Evolutionary conservation across 2,329 filamentous ascomycete genomes (phyloP).

Genomic region (Paecilomyces dactylethromorphus): DNA sequence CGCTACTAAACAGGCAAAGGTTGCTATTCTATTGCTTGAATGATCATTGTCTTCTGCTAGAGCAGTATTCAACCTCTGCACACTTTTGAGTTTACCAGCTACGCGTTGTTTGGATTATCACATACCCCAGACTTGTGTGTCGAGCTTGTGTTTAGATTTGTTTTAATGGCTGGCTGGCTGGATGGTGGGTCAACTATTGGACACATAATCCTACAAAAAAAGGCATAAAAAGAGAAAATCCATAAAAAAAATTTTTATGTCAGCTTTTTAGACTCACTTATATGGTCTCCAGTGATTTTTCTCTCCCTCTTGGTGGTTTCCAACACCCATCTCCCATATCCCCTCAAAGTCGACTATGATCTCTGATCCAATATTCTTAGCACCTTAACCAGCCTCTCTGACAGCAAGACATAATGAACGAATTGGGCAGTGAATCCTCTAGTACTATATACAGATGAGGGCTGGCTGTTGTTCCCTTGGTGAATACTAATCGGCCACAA

Average conservation of each 20-base stretch:
- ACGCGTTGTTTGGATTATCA: background rate
- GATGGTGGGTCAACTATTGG: background rate
- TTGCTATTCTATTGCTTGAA: background rate
- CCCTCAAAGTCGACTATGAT: background rate
- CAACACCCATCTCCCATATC: background rate
- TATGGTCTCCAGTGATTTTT: background rate
- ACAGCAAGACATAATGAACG: too few relatives aligned
- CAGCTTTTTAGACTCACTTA: background rate
- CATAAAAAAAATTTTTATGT: background rate
- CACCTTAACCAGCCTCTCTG: background rate
- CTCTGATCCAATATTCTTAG: background rate
- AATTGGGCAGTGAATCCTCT: too few relatives aligned
- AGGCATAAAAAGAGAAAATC: background rate
- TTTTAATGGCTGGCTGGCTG: background rate
- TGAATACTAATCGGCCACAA: too few relatives aligned
- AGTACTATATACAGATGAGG: too few relatives aligned
- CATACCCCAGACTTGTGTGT: background rate
- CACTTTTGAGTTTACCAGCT: background rate
- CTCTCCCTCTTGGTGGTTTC: background rate
- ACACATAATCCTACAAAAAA: background rate
- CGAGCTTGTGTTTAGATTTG: background rate
- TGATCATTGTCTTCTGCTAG: background rate
- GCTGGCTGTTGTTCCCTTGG: too few relatives aligned
- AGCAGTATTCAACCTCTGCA: background rate
- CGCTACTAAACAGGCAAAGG: background rate